Evolutionary conservation across 2,329 filamentous ascomycete species (phyloP), one percentile per base, ranked within the genome.

Genomic region (Ophiostoma australiae): DNA sequence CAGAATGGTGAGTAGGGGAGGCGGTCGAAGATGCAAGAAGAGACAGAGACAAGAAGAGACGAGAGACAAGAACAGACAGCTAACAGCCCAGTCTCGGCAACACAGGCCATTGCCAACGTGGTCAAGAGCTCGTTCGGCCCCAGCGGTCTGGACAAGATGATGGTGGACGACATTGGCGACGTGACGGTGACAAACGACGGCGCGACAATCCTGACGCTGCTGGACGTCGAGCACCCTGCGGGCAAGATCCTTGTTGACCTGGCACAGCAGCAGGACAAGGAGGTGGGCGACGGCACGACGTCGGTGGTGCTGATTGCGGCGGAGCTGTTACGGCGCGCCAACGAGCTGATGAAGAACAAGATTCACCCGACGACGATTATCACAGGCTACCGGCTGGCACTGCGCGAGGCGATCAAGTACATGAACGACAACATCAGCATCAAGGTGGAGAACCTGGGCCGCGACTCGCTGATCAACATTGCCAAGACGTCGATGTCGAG

Each of bases 361-460:
- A 99, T 99, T 87, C 95, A 99, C 84, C 96, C 95, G 71, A 99
- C 95, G 35, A 99, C 96, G 73, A 98, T 99, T 82, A 99, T 99
- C 80, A 98, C 93, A 73, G 95, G 95, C 78, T 99, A 99, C 87
- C 89, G 95, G 78, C 87, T 99, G 77, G 95, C 95, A 73, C 87
- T 99, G 76, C 88, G 95, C 78, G 95, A 99, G 85, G 95, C 95
- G 72, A 90, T 99, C 79, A 96, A 97, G 83, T 99, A 97, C 83
- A 96, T 99, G 90, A 94, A 93, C 82, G 95, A 99, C 82, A 97
- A 98, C 80, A 91, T 99, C 80, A 94, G 92, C 85, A 92, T 93
- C 77, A 97, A 96, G 83, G 94, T 98, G 71, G 94, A 98, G 78
- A 89, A 90, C 73, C 87, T 99, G 70, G 94, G 93, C 72, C 90